These are phyloP conservation scores for Corinectria fuckeliana DNA, from an alignment of 2,329 filamentous ascomycete species.

Conservation along the genomic window DNA sequence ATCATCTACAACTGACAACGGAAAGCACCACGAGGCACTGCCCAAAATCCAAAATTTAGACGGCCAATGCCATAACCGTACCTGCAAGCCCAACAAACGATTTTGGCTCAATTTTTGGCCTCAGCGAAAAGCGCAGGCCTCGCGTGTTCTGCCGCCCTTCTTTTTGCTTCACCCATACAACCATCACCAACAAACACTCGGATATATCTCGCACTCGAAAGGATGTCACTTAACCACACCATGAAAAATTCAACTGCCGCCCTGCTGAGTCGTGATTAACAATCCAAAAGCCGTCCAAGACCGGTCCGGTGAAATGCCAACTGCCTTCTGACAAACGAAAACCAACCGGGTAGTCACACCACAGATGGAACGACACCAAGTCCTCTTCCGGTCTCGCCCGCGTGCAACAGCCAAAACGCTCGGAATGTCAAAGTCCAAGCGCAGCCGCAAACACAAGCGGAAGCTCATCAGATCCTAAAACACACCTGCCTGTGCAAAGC, in stretches of 20 bases:
- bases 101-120: not conserved
- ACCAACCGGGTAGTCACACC: slow-evolving; percentile 16
- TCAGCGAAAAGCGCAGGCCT: too few relatives aligned
- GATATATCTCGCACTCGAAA: not conserved
- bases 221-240: not conserved
- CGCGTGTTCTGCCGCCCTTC: not conserved
- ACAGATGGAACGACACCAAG: slow-evolving; percentile 19
- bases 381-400: slow-evolving; percentile 13
- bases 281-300: not conserved
- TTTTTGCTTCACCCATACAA: not conserved
- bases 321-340: slow-evolving; percentile 11
- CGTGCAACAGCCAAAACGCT: not conserved
- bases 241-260: not conserved
- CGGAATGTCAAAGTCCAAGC: not conserved
- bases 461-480: not conserved
- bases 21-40: not conserved
- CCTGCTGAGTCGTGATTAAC: not conserved
- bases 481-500: not conserved
- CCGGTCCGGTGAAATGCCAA: slow-evolving; percentile 2
- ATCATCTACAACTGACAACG: too few relatives aligned
- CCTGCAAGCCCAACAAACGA: not conserved
- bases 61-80: not conserved
- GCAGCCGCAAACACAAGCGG: not conserved
- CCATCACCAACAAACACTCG: not conserved
- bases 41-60: not conserved